Percentiles rank a stretch among this genome's conserved stretches.
Conservation (phyloP, 768 basidiomycete species). For the Phaeotremella fagi region DNA sequence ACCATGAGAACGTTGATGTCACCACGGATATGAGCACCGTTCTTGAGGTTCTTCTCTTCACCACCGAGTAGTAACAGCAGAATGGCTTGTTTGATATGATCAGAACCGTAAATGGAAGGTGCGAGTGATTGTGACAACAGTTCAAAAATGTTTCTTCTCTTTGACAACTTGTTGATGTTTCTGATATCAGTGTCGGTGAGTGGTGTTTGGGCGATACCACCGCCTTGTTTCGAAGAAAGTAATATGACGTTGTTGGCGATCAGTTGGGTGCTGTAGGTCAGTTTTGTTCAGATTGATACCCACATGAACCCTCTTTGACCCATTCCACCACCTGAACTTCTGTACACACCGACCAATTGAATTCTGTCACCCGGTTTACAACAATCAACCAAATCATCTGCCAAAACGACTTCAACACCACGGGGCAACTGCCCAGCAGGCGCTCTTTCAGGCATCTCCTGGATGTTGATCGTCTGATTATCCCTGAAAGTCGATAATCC, state of each 20-base stretch:
- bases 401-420: constrained; percentile 90
- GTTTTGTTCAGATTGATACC: constrained; percentile 27
- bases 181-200: constrained; percentile 92
- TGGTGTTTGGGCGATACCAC: constrained; percentile 86
- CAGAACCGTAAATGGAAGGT: constrained; percentile 94
- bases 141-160: constrained; percentile 76
- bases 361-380: constrained; percentile 98
- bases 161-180: constrained; percentile 87
- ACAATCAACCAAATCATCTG: constrained; percentile 93
- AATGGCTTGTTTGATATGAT: constrained; percentile 91
- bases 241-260: constrained; percentile 93
- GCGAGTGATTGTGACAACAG: constrained; percentile 92
- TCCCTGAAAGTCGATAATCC: constrained; percentile 88
- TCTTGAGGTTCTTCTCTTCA: constrained; percentile 93
- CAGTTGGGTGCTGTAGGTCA: constrained; percentile 67
- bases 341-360: constrained; percentile 90
- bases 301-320: constrained; percentile 87
- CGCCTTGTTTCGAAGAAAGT: constrained; percentile 88
- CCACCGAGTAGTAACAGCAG: constrained; percentile 90
- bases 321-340: constrained; percentile 86
- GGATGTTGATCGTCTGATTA: constrained; percentile 95
- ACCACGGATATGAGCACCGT: constrained; percentile 97
- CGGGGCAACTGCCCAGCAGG: constrained; percentile 95
- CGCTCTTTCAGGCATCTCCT: constrained; percentile 99
- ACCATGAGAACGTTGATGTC: constrained; percentile 99